Percentiles rank a stretch among this genome's conserved stretches.
Evolutionary conservation across 1,284 basidiomycete species (phyloP).

Genomic region (Trichosporon coremiiforme): DNA sequence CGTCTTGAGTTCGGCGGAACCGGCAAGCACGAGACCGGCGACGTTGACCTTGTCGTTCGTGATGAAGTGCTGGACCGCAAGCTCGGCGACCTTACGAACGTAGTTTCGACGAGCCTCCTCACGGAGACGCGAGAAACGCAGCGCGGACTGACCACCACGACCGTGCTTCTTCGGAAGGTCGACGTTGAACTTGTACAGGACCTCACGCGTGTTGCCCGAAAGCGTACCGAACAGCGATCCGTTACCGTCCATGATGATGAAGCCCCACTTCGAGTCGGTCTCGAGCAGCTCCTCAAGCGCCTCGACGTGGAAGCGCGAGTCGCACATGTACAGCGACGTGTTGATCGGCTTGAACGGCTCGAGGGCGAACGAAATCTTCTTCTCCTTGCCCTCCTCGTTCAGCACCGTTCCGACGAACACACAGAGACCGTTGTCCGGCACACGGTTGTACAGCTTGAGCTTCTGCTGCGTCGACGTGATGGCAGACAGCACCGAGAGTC

Average conservation of each 20-base stretch:
- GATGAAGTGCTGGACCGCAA: constrained; percentile 97
- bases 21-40: constrained; percentile 91
- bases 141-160: constrained; percentile 98
- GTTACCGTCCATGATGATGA: constrained; percentile 85
- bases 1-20: constrained; percentile 98
- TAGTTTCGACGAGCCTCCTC: constrained; percentile 99
- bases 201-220: constrained; percentile 94
- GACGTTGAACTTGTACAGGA: constrained; percentile 98
- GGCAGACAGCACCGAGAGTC: constrained; percentile 93
- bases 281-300: constrained; percentile 95
- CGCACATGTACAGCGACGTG: constrained; percentile 98
- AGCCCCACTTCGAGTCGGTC: constrained; percentile 96
- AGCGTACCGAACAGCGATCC: constrained; percentile 84
- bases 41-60: constrained; percentile 98
- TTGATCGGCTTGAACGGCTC: constrained; percentile 99
- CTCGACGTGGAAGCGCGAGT: constrained; percentile 99
- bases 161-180: constrained; percentile 99
- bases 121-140: constrained; percentile 99
- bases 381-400: constrained; percentile 98
- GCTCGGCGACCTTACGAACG: constrained; percentile 96
- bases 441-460: constrained; percentile 92
- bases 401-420: constrained; percentile 97
- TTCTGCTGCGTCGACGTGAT: constrained; percentile 99
- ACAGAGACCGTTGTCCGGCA: constrained; percentile 94
- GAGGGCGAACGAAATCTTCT: constrained; percentile 96